phyloP scores from a whole-genome alignment of 2,329 filamentous ascomycete species.

The Phaeomoniella chlamydospora region DNA sequence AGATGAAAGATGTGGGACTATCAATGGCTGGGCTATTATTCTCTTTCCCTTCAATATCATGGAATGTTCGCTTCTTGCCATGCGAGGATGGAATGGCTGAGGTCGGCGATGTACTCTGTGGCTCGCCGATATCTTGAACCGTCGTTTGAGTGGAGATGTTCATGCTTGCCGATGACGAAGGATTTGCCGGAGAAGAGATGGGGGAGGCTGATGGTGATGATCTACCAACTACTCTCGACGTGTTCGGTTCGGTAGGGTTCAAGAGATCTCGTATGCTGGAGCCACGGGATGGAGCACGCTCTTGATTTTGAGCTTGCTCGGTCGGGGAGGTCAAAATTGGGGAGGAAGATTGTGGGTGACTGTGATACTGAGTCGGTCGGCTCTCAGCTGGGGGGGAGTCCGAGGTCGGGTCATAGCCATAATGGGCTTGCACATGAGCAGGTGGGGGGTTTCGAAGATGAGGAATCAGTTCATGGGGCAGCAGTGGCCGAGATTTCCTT shows the following conservation, averaged over 20 bases:
- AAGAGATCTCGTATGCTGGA: slow-evolving; percentile 11
- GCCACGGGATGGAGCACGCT: slow-evolving; percentile 6
- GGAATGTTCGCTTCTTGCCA: slow-evolving; percentile 1
- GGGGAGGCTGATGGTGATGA: slow-evolving; percentile 1
- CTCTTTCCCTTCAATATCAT: neutral
- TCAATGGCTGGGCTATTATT: neutral
- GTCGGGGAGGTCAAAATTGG: slow-evolving; percentile 3
- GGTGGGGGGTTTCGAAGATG: slow-evolving; percentile 8
- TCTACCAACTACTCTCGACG: neutral
- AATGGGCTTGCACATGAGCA: neutral
- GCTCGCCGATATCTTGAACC: neutral
- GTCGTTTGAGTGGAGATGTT: neutral
- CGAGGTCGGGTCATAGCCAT: neutral
- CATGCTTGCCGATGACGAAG: neutral
- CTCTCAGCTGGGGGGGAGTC: neutral
- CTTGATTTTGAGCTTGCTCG: slow-evolving; percentile 4
- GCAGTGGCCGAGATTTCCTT: slow-evolving; percentile 71
- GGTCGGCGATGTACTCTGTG: neutral
- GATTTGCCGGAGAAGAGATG: neutral
- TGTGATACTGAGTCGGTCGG: neutral
- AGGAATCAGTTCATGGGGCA: slow-evolving; percentile 55
- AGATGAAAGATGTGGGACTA: neutral
- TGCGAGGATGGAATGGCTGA: neutral
- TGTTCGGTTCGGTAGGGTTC: slow-evolving; percentile 4
- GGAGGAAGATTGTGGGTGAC: neutral